Percentiles rank a stretch among this genome's conserved stretches.
phyloP scores from a whole-genome alignment of 108 stramenopile species.

The Nitzschia inconspicua region DNA sequence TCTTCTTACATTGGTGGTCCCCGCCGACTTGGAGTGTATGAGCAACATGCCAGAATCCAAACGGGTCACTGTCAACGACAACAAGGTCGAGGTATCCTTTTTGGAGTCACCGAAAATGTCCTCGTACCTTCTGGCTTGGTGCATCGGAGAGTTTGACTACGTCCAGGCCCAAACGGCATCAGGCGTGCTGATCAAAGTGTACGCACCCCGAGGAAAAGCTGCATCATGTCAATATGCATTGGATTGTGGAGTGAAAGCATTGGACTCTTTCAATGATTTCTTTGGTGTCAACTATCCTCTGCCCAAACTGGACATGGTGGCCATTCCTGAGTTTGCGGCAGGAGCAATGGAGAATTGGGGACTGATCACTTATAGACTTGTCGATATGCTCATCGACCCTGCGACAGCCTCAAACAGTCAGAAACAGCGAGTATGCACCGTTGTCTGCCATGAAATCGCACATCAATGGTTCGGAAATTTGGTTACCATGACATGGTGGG shows the following conservation, averaged over 20 bases:
- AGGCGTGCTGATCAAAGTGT: conserved; percentile 89
- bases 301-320: conserved; percentile 95
- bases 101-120: conserved; percentile 89
- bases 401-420: conserved; percentile 64
- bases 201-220: conserved; percentile 90
- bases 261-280: conserved; percentile 78
- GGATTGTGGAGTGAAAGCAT: conserved; percentile 67
- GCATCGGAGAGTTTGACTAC: conserved; percentile 91
- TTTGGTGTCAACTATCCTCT: conserved; percentile 91
- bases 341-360: conserved; percentile 99
- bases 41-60: conserved; percentile 95
- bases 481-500: conserved; percentile 98
- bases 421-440: conserved; percentile 90
- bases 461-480: conserved; percentile 98
- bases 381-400: conserved; percentile 90
- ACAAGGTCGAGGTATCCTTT: conserved; percentile 58
- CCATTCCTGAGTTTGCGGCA: conserved; percentile 86
- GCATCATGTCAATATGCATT: conserved; percentile 80
- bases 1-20: conserved; percentile 73
- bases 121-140: conserved; percentile 91
- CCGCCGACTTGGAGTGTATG: conserved; percentile 78
- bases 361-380: conserved; percentile 70
- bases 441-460: conserved; percentile 97
- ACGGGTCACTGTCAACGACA: conserved; percentile 32
- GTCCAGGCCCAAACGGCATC: conserved; percentile 58